Evolutionary conservation across 352 stramenopile genomes (phyloP).

Genomic region (Pythium phragmiticola): DNA sequence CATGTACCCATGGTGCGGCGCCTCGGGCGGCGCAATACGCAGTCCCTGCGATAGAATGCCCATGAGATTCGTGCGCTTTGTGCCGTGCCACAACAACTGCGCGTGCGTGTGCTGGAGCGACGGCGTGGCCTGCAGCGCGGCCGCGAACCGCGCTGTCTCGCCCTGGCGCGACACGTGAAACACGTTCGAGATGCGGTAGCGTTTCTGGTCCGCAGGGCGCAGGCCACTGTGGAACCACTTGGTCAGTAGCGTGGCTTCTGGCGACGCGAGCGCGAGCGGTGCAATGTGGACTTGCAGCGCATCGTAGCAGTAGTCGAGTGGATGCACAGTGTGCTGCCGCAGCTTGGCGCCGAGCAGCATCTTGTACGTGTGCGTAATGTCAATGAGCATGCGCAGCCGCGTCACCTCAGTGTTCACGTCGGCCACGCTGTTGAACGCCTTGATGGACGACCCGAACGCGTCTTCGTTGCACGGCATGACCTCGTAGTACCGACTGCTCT

Average conservation of each 20-base stretch:
- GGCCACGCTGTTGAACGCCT: conserved; percentile 51
- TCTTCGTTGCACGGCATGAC: conserved; percentile 78
- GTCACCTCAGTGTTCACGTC: conserved; percentile 72
- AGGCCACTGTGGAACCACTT: conserved; percentile 69
- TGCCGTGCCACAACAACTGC: conserved; percentile 85
- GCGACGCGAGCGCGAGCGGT: conserved; percentile 27
- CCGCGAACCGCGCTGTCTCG: conserved; percentile 48
- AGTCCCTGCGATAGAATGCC: conserved; percentile 84
- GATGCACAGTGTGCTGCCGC: conserved; percentile 36
- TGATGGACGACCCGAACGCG: conserved; percentile 50
- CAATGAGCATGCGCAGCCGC: conserved; percentile 53
- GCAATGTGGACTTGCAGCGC: conserved; percentile 63
- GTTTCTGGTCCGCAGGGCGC: conserved; percentile 20
- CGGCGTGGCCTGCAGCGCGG: conserved; percentile 39
- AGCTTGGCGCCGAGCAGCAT: conserved; percentile 67
- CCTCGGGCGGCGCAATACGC: conserved; percentile 83
- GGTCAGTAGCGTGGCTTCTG: conserved; percentile 49
- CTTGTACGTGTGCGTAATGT: conserved; percentile 80
- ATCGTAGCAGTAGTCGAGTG: conserved; percentile 80
- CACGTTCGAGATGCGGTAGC: conserved; percentile 61
- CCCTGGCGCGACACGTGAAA: conserved; percentile 64
- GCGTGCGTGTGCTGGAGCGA: conserved; percentile 40
- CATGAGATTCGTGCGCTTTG: conserved; percentile 79
- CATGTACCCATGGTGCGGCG: conserved; percentile 73
- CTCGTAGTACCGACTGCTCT: conserved; percentile 78